Base-by-base conservation (phyloP, 805 yeast genomes). In the Lipomyces lipofer region DNA sequence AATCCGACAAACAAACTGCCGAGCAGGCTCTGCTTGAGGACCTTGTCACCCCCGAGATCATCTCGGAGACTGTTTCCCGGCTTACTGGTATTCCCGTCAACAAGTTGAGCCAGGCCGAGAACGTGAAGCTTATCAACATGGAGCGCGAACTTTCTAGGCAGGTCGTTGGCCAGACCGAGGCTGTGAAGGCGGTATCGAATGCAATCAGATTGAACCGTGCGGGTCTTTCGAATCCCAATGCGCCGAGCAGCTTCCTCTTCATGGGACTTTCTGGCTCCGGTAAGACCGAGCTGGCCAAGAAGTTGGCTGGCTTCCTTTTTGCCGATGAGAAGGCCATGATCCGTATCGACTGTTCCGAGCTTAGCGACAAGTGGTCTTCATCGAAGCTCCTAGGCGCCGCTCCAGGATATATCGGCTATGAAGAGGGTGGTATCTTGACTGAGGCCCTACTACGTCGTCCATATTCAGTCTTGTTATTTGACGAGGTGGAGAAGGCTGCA, bases 401-500 rank as follows among this genome's bases (percentile, higher is more conserved):
- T 1, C 97, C 98, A 1, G 99, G 99, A 66, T 86, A 87, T 65
- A 86, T 94, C 64, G 99, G 99, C 36, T 95, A 87, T 71, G 97
- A 91, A 69, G 97, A 94, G 71, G 99, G 99, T 70, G 99, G 99
- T 62, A 81, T 92, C 64, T 78, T 94, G 63, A 94, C 99, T 4
- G 95, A 94, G 66, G 96, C 94, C 62, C 78, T 94, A 52, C 79
- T 88, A 58, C 81, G 97, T 67, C 85, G 86, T 58, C 99, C 99
- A 52, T 94, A 94, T 74, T 88, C 97, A 4, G 99, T 94, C n/a
- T 79, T 94, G 38, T 77, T 94, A 58, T 94, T 94, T 67, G 99
- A 94, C 73, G 99, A 94, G 75, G 96, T 94, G 52, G 99, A 94
- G 69, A 94, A 94, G 73, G 99, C 99, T 15, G 96, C 96, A 5